phyloP scores from a whole-genome alignment of 345 rosid species.

The Cochlearia excelsa region DNA sequence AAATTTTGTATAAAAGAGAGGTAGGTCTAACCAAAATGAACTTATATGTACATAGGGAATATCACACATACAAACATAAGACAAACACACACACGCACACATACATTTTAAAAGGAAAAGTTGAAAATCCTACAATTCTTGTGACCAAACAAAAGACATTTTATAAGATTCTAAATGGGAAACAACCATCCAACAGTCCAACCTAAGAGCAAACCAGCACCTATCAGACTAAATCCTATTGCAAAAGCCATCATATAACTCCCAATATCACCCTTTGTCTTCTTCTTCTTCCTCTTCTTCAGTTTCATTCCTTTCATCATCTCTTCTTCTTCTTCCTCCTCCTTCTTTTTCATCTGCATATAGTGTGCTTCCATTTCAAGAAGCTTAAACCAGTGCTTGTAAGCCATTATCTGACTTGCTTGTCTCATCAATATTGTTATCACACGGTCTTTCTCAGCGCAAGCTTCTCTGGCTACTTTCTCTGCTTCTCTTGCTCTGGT shows the following conservation, averaged over 20 bases:
- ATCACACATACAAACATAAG: constrained; percentile 10
- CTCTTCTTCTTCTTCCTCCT: constrained; percentile 17
- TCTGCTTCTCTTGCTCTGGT: constrained; percentile 98
- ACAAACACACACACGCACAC: neutral
- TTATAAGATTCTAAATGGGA: constrained; percentile 40
- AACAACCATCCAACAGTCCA: constrained; percentile 95
- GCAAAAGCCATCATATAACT: constrained; percentile 66
- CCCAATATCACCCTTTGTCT: constrained; percentile 36
- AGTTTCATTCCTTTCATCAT: constrained; percentile 26
- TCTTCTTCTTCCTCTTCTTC: constrained; percentile 30
- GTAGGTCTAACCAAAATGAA: neutral
- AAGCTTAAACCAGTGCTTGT: constrained; percentile 88
- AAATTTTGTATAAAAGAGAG: too few species aligned
- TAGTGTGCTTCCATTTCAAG: constrained; percentile 71
- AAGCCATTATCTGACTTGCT: constrained; percentile 88
- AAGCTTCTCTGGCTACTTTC: constrained; percentile 64
- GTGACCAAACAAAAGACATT: constrained; percentile 18
- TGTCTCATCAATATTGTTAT: constrained; percentile 75
- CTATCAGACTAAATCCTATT: constrained; percentile 74
- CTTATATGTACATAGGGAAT: neutral
- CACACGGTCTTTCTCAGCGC: constrained; percentile 76
- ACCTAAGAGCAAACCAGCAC: constrained; percentile 86
- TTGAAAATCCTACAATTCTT: constrained; percentile 9
- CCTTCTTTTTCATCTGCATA: constrained; percentile 47
- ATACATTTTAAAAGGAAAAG: constrained; percentile 6